phyloP scores from a whole-genome alignment of 106 monocot genomes.

The Apostasia ramifera region DNA sequence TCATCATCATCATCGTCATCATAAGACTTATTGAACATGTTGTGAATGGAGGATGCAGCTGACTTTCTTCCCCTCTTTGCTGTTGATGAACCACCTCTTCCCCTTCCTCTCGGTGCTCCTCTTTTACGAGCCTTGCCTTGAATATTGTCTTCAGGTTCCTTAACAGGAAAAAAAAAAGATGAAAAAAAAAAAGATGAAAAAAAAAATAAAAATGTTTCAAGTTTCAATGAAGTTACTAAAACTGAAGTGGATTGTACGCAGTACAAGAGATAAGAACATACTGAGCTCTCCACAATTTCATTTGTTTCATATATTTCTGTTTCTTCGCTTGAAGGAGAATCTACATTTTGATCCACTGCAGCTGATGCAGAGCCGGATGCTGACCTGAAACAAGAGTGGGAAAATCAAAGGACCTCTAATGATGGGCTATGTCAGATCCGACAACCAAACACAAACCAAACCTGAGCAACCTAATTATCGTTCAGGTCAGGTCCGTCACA shows the following conservation, averaged over 20 bases:
- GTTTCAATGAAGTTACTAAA: background rate
- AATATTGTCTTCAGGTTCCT: slow-evolving; percentile 76
- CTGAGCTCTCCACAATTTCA: slow-evolving; percentile 72
- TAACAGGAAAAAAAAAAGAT: background rate
- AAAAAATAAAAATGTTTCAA: background rate
- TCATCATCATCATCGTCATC: slow-evolving; percentile 74
- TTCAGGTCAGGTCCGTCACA: no score
- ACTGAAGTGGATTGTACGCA: background rate
- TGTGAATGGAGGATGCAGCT: slow-evolving; percentile 50
- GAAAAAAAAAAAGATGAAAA: background rate
- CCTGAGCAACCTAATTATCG: no score
- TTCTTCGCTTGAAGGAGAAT: slow-evolving; percentile 78
- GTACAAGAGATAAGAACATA: slow-evolving; percentile 21
- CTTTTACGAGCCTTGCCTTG: slow-evolving; percentile 57
- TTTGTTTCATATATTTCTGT: slow-evolving; percentile 47
- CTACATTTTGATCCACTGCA: slow-evolving; percentile 51
- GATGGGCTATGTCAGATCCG: no score
- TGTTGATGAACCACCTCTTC: slow-evolving; percentile 40
- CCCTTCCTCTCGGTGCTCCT: slow-evolving; percentile 61
- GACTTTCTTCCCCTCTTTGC: slow-evolving; percentile 62
- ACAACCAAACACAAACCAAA: no score
- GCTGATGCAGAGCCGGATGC: slow-evolving; percentile 47
- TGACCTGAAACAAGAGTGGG: slow-evolving; percentile 31
- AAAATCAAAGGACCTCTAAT: background rate
- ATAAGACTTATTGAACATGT: slow-evolving; percentile 53